Conservation (phyloP, 2,329 filamentous ascomycete species). For the Colletotrichum tropicale region DNA sequence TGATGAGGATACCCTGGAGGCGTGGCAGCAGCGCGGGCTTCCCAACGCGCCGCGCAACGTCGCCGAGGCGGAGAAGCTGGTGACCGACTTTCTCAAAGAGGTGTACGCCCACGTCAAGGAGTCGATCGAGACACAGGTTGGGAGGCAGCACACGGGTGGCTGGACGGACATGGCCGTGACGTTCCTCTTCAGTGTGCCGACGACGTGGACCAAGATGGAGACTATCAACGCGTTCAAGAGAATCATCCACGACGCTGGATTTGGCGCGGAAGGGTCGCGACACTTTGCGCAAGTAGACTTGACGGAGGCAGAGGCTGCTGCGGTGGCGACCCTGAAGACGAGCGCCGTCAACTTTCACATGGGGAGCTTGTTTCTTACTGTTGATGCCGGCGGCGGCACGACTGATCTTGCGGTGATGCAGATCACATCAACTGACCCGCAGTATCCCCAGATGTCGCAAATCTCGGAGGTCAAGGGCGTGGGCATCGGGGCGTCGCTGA, state of each 20-base stretch:
- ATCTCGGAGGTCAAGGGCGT: constrained; percentile 46
- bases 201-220: constrained; percentile 56
- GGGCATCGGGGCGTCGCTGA: constrained; percentile 49
- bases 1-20: constrained; percentile 46
- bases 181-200: constrained; percentile 63
- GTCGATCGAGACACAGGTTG: constrained; percentile 44
- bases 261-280: constrained; percentile 43
- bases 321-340: constrained; percentile 50
- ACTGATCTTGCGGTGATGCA: constrained; percentile 51
- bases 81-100: constrained; percentile 52
- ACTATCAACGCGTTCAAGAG: constrained; percentile 56
- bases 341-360: constrained; percentile 39
- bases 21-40: constrained; percentile 47
- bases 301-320: constrained; percentile 53
- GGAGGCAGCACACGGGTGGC: constrained; percentile 36
- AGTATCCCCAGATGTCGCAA: constrained; percentile 34
- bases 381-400: constrained; percentile 52
- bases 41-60: constrained; percentile 44
- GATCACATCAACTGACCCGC: constrained; percentile 32
- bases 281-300: constrained; percentile 47
- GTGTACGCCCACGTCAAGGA: constrained; percentile 55
- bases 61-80: constrained; percentile 48
- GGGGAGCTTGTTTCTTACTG: constrained; percentile 45
- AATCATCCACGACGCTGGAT: constrained; percentile 52
- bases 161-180: constrained; percentile 52